phyloP scores from a whole-genome alignment of 805 yeast species.

The Ogataea glucozyma region DNA sequence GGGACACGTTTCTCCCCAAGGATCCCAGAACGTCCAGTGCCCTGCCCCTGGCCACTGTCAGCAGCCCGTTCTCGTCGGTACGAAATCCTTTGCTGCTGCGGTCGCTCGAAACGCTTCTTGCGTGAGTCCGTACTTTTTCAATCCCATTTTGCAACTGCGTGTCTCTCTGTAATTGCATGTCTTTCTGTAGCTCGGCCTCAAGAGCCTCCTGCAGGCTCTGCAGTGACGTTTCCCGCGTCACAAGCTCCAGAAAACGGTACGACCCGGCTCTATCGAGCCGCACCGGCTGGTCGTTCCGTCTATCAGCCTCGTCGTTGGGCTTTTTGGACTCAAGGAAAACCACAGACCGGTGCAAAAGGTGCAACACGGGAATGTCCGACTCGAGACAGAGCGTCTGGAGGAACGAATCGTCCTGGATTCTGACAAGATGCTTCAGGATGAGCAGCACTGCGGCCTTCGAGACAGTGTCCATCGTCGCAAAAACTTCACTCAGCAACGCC shows the following conservation, averaged over 20 bases:
- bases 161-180: constrained; percentile 4
- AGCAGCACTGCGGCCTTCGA: constrained; percentile 14
- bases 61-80: constrained; percentile 3
- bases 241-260: constrained; percentile 5
- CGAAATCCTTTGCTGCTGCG: background rate
- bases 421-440: constrained; percentile 6
- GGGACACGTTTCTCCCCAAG: constrained; percentile 7
- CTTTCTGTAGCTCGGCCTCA: too few species aligned
- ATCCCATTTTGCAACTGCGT: too few species aligned
- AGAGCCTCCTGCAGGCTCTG: background rate
- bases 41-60: constrained; percentile 8
- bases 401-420: constrained; percentile 8
- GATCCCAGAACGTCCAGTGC: constrained; percentile 12
- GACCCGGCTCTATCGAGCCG: constrained; percentile 13
- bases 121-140: too few species aligned
- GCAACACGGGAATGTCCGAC: constrained; percentile 17
- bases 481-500: constrained; percentile 2
- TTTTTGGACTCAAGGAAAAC: constrained; percentile 7
- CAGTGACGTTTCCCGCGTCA: constrained; percentile 1
- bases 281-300: constrained; percentile 14
- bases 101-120: constrained; percentile 3
- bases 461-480: constrained; percentile 17
- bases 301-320: background rate
- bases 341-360: constrained; percentile 15
- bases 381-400: constrained; percentile 7